Percentiles rank a stretch among this genome's conserved stretches.
phyloP scores from a whole-genome alignment of 2,329 filamentous ascomycete species.

The Biscogniauxia marginata region DNA sequence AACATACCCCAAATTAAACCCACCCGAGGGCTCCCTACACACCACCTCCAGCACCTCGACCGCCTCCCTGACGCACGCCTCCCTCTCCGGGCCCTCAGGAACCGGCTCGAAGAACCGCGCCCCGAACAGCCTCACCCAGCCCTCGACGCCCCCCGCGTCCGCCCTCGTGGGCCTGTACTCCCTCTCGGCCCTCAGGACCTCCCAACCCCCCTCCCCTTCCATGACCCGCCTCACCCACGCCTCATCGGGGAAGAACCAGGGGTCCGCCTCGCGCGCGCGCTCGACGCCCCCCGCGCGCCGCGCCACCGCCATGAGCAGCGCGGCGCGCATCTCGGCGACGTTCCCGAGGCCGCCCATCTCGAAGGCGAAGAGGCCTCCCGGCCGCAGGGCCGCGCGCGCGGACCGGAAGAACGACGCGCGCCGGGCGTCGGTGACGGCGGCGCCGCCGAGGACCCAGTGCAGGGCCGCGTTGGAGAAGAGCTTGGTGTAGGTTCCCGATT shows the following conservation, averaged over 20 bases:
- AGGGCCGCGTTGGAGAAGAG: slow-evolving; percentile 66
- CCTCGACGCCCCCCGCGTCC: slow-evolving; percentile 59
- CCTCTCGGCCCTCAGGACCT: slow-evolving; percentile 53
- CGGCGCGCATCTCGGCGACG: slow-evolving; percentile 60
- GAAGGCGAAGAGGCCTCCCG: slow-evolving; percentile 60
- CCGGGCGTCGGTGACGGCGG: slow-evolving; percentile 29
- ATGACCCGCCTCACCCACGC: slow-evolving; percentile 49
- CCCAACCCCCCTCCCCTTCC: slow-evolving; percentile 45
- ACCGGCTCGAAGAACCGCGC: slow-evolving; percentile 57
- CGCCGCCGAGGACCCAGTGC: slow-evolving; percentile 61
- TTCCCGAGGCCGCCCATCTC: slow-evolving; percentile 74
- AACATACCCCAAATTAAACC: slow-evolving; percentile 54
- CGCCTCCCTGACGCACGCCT: slow-evolving; percentile 53
- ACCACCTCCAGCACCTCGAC: slow-evolving; percentile 54
- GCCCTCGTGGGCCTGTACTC: slow-evolving; percentile 64
- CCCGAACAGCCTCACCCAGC: slow-evolving; percentile 66
- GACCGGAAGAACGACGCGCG: slow-evolving; percentile 52
- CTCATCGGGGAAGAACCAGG: slow-evolving; percentile 73
- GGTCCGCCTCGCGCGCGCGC: slow-evolving; percentile 49
- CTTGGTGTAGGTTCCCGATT: slow-evolving; percentile 46
- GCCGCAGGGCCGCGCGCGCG: slow-evolving; percentile 50
- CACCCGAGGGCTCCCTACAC: slow-evolving; percentile 55
- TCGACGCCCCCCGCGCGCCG: slow-evolving; percentile 50
- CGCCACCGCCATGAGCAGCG: slow-evolving; percentile 53
- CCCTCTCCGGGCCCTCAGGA: slow-evolving; percentile 44